A percentile compares a stretch with the other conserved stretches of the same genome.
Conservation (phyloP, 1,139 yeast genomes). For the Pneumocystis sp. region DNA sequence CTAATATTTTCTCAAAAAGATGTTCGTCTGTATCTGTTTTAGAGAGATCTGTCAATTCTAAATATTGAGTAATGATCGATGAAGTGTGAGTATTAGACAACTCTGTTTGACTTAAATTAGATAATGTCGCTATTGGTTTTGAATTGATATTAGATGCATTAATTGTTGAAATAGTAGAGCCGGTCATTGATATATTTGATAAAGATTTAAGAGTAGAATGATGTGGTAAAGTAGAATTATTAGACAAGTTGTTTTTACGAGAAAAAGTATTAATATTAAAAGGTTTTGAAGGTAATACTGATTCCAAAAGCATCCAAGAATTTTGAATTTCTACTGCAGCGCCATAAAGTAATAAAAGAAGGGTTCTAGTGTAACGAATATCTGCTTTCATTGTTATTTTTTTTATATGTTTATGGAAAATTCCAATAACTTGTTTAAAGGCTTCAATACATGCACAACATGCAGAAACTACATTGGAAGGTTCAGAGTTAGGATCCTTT, state of each 20-base stretch:
- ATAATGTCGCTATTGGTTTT: background rate
- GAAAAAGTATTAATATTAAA: background rate
- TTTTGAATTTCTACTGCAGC: conserved; percentile 62
- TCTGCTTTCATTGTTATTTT: conserved; percentile 44
- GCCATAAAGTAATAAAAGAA: conserved; percentile 56
- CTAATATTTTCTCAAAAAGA: conserved; percentile 54
- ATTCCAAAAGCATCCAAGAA: conserved; percentile 46
- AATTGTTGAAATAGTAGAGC: background rate
- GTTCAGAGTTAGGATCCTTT: conserved; percentile 16
- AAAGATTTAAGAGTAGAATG: background rate
- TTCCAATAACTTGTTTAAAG: conserved; percentile 38
- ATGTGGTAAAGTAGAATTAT: background rate
- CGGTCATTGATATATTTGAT: background rate
- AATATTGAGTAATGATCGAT: conserved; percentile 17
- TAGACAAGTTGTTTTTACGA: background rate
- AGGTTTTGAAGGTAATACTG: background rate
- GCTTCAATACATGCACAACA: conserved; percentile 28
- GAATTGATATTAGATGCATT: background rate
- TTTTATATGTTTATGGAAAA: conserved; percentile 35
- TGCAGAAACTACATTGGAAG: conserved; percentile 26
- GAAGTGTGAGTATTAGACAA: conserved; percentile 14
- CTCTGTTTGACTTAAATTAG: conserved; percentile 10
- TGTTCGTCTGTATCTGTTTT: conserved; percentile 55
- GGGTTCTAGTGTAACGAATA: conserved; percentile 54
- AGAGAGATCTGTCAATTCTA: conserved; percentile 20